Percentiles rank a stretch among this genome's conserved stretches.
Evolutionary conservation across 768 basidiomycete genomes (phyloP).

Genomic region (Tulasnella sp.): DNA sequence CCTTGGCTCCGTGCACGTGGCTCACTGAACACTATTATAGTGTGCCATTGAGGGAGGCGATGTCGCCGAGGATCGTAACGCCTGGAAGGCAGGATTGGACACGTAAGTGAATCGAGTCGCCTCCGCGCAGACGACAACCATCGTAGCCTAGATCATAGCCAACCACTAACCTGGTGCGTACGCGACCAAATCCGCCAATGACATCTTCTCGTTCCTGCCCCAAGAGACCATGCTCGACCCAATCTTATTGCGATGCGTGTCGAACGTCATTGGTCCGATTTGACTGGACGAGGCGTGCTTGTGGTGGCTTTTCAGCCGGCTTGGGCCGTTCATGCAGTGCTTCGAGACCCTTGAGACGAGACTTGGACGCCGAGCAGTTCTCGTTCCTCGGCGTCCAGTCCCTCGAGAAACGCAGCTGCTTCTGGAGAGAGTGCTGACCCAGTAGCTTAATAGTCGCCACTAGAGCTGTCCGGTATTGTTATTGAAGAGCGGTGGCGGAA

Average conservation of each 20-base stretch:
- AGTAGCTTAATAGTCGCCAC: neutral
- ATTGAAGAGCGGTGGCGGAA: neutral
- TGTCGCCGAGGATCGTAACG: conserved; percentile 85
- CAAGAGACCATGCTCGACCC: neutral
- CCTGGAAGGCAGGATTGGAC: neutral
- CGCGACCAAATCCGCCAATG: neutral
- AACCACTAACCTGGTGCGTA: no score
- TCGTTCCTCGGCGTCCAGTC: neutral
- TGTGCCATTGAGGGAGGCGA: conserved; percentile 81
- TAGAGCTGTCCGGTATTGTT: neutral
- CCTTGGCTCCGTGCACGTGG: conserved; percentile 55
- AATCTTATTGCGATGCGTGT: neutral
- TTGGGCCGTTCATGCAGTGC: neutral
- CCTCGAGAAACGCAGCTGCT: neutral
- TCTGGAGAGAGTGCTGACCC: neutral
- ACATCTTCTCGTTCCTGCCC: conserved; percentile 19
- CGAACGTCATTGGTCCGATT: neutral
- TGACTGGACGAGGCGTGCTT: neutral
- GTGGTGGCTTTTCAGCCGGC: neutral
- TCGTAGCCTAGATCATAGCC: no score
- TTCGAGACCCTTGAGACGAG: neutral
- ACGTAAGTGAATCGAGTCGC: neutral
- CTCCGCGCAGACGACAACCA: neutral
- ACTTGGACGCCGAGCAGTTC: neutral
- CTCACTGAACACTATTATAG: conserved; percentile 75